Evolutionary conservation across 495 filamentous ascomycete genomes (phyloP), one percentile per base, ranked within the genome.

Genomic region (Umbilicaria muhlenbergii): DNA sequence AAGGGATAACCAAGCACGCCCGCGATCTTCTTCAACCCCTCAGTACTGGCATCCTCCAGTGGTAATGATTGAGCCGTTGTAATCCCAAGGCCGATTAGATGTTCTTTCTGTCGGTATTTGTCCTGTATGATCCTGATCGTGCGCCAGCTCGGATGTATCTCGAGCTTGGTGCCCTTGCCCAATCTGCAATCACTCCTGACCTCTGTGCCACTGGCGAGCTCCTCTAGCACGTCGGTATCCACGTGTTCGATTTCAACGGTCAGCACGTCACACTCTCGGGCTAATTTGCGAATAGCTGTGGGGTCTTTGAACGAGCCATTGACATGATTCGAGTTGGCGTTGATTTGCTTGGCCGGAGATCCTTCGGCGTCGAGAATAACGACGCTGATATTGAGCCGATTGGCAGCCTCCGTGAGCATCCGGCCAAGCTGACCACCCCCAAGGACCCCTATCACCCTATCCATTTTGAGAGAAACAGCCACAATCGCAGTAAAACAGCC

Each of bases 241-340:
- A 98, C 87, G 66, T 98, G 91, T 63, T 98, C 91, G 49, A 96
- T 96, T 59, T 98, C 91, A n/a, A 91, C 81, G 7, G 92, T 95
- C 28, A 98, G 61, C 12, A 94, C 73, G 57, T 94, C 86, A 51
- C 81, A 91, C 6, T 70, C 58, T 33, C 72, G 65, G 5, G 92
- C 86, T 8, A 98, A 70, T 55, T 84, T 64, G 13, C 76, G 77
- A 47, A 98, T 81, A 28, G 79, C 78, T 19, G 74, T 73, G 1
- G 74, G 63, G 51, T 94, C 80, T 54, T 81, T 83, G 67, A 93
- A 93, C 1, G 85, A 92, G 37, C 87, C 87, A 32, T 77, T 70
- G 36, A 95, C 74, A 59, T 95, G 87, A 45, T 62, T 63, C 49
- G 70, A 63, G 47, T 80, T 77, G 43, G 74, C 71, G 60, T 83